phyloP scores from a whole-genome alignment of 768 basidiomycete genomes.

The Suillus luteus region DNA sequence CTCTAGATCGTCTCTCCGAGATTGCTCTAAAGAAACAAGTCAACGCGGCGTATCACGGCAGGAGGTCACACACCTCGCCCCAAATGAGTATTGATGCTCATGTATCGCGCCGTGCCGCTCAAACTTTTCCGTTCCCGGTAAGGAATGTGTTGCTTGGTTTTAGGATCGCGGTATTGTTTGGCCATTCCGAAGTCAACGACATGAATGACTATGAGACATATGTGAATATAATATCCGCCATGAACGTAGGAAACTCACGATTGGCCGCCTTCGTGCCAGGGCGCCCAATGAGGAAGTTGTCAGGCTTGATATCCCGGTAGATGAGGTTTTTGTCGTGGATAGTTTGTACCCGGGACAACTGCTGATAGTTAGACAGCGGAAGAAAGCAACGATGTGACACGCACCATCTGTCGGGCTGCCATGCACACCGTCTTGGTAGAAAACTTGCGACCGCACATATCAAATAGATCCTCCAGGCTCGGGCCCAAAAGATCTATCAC shows the following conservation, averaged over 20 bases:
- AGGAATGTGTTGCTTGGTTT: constrained; percentile 99
- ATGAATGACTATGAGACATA: constrained; percentile 64
- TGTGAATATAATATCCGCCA: not conserved
- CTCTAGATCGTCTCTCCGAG: constrained; percentile 94
- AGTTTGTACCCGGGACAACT: constrained; percentile 95
- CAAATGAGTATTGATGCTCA: constrained; percentile 99
- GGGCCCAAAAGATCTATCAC: constrained; percentile 98
- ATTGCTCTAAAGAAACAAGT: constrained; percentile 61
- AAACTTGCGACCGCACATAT: constrained; percentile 99
- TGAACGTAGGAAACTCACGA: constrained; percentile 41
- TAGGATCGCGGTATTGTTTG: constrained; percentile 98
- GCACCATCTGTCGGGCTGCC: constrained; percentile 96
- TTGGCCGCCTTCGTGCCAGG: constrained; percentile 90
- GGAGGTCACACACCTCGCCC: constrained; percentile 71
- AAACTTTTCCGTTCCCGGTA: constrained; percentile 98
- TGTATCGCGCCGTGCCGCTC: constrained; percentile 97
- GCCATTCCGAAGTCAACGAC: constrained; percentile 99
- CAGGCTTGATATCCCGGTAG: constrained; percentile 99
- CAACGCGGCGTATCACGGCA: constrained; percentile 12
- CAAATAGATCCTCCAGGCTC: constrained; percentile 95
- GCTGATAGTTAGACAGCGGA: constrained; percentile 16
- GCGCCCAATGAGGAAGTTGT: constrained; percentile 97
- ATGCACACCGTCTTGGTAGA: constrained; percentile 98
- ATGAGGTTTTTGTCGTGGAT: constrained; percentile 99
- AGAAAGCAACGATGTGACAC: constrained; percentile 21